Base-by-base conservation (phyloP, 1,284 basidiomycete genomes). In the Serendipita sp. region DNA sequence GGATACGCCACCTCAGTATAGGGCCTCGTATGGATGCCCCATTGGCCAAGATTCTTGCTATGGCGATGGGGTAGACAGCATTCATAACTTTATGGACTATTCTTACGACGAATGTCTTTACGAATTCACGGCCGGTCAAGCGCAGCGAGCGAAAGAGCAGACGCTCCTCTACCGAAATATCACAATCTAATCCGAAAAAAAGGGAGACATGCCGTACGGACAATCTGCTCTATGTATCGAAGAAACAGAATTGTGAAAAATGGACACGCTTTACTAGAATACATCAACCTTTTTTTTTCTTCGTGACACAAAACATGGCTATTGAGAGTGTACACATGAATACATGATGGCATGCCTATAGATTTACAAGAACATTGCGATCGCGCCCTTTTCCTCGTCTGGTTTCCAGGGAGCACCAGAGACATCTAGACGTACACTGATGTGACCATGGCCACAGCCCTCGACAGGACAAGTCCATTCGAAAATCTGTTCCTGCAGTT, bases 391-490 rank as follows among this genome's bases (percentile, higher is more conserved):
- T 45, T 70, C 71, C 60, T 71, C 71, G 43, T 75, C 74, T 71
- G 73, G 74, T 35, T 71, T 74, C 83, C 84, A 85, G 61, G 72
- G 74, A 3, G 78, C 82, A 47, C 75, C 76, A 26, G 82, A 68
- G 64, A 78, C 74, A 38, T 22, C 6, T 3, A 26, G 32, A 8
- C 53, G 53, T 8, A 84, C 75, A 67, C 83, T 86, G 26, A 75
- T 70, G 70, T 88, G 86, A 53, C 74, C 66, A 13, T 70, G 72
- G 6, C 73, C 77, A 68, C 85, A 88, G 0, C 74, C 75, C 1
- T 73, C 66, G 2, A 87, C 82, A 1, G 86, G 86, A 68, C 86
- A 88, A 29, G 61, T 68, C 84, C 84, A 88, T 65, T 79, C 75
- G 67, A 78, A 74, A 66, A 76, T 75, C 45, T 72, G 79, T 66